A percentile compares a stretch with the other conserved stretches of the same genome.
Evolutionary conservation across 108 stramenopile genomes (phyloP).

Genomic region (Cylindrotheca closterium): DNA sequence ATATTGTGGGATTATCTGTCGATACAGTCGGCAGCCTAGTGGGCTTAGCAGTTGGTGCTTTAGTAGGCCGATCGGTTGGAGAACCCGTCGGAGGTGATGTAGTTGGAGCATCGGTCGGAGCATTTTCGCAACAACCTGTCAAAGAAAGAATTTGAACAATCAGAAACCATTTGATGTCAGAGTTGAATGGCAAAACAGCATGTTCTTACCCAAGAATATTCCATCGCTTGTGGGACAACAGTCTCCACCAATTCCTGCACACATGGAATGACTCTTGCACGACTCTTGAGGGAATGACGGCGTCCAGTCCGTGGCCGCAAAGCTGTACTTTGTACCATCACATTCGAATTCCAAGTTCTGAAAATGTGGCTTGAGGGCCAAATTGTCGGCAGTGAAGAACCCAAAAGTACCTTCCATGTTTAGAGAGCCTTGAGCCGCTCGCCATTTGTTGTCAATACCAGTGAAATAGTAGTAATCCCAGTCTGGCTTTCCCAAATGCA

Average conservation of each 20-base stretch:
- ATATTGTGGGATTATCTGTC: too few species aligned
- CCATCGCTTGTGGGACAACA: background rate
- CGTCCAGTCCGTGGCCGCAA: conserved; percentile 30
- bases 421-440: conserved; percentile 28
- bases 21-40: background rate
- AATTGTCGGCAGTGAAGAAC: conserved; percentile 18
- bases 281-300: background rate
- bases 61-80: background rate
- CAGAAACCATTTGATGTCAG: background rate
- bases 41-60: background rate
- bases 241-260: background rate
- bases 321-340: conserved; percentile 15
- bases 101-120: background rate
- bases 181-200: background rate
- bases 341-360: conserved; percentile 21
- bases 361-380: conserved; percentile 25
- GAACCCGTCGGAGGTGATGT: background rate
- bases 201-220: background rate
- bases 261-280: background rate
- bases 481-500: conserved; percentile 2
- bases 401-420: conserved; percentile 39
- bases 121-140: background rate
- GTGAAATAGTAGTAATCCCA: conserved; percentile 42
- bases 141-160: background rate
- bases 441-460: conserved; percentile 34